Percentiles rank a stretch among this genome's conserved stretches.
These are phyloP conservation scores for Aegilops umbellulata DNA, from an alignment of 176 grass and related monocot species.

Conservation along the genomic window DNA sequence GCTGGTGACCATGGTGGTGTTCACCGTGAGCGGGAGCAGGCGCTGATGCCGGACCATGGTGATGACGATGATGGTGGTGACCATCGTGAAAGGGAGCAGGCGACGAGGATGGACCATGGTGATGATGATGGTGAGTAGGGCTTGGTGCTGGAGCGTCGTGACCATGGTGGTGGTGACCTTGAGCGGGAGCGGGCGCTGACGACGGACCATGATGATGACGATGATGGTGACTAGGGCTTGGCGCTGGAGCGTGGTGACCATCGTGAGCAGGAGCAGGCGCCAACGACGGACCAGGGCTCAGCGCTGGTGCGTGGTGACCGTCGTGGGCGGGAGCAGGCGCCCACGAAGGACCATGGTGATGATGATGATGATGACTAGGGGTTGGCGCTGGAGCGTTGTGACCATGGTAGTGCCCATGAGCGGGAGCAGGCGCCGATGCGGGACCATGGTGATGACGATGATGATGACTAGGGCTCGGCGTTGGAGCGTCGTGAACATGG, in stretches of 20 bases:
- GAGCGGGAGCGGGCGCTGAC: background rate
- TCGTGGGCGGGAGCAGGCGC: background rate
- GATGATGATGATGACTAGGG: too few species aligned
- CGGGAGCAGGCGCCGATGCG: background rate
- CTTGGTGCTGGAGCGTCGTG: background rate
- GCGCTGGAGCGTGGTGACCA: background rate
- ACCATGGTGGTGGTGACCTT: background rate
- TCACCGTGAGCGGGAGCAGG: background rate
- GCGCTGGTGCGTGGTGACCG: background rate
- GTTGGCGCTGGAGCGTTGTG: background rate
- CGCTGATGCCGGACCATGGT: too few species aligned
- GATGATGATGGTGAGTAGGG: too few species aligned
- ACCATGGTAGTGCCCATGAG: background rate
- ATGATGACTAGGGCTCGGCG: too few species aligned
- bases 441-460: too few species aligned
- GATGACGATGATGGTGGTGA: too few species aligned
- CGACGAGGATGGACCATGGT: background rate
- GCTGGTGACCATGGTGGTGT: background rate
- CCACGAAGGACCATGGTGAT: background rate
- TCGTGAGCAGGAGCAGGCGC: background rate
- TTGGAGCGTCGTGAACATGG: background rate
- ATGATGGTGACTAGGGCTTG: too few species aligned
- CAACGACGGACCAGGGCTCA: background rate
- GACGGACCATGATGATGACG: background rate
- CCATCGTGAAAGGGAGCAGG: too few species aligned